Evolutionary conservation across 2,329 filamentous ascomycete species (phyloP), one percentile per base, ranked within the genome.

Genomic region (Zymoseptoria brevis): DNA sequence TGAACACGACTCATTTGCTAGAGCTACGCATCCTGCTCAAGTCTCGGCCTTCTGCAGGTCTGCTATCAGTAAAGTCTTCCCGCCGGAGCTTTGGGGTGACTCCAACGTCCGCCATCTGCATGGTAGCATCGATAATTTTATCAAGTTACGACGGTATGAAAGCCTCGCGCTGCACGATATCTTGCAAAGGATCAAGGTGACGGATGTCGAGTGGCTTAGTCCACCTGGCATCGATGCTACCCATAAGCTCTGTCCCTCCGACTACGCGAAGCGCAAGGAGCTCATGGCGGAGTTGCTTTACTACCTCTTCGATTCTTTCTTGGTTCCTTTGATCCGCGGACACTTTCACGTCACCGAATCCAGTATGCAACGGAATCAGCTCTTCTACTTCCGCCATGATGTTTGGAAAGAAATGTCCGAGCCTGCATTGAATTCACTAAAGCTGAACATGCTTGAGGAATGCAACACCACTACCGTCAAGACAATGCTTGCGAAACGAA

Each of bases 321-420:
- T 99, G 58, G 88, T 97, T 67, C 93, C 94, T 8, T 80, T 99
- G 7, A 82, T 97, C 53, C 85, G 89, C 35, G 86, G 84, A 62
- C 92, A 94, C 68, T 99, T 99, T 69, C 93, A 97, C 70, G 89
- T 96, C 45, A 99, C 94, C 0, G 94, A 99, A 72, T 94, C 91
- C 0, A 91, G 85, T 63, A 79, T 80, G 1, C 85, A 96, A 69
- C 86, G 87, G 16, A 90, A 94, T 67, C 84, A 85, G 26, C 76
- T 97, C 0, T 96, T 96, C 73, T 99, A 90, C 75, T 97, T 96
- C 71, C 88, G 93, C 3, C 94, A 99, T 64, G 94, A 99, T 73
- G 80, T 94, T 8, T 99, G 94, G 94, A 84, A 83, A 55, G 81
- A 81, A 49, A 74, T 97, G 35, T 84, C 87, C 1, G 86, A 92